Conservation (phyloP, 75 land plant genomes). For the Cunninghamia lanceolata region DNA sequence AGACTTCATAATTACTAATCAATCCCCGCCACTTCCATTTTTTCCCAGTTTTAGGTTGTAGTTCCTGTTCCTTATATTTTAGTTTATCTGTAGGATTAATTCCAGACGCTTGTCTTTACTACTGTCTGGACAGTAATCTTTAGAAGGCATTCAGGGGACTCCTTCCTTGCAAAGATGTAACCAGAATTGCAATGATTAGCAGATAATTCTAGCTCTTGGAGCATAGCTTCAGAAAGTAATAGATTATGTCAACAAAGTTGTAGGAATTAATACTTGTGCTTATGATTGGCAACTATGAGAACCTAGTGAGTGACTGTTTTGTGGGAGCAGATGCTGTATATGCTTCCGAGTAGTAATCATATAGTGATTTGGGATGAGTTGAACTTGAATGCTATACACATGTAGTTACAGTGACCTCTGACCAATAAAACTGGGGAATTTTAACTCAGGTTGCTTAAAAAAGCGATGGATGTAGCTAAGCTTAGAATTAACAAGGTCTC, state of each 20-base stretch:
- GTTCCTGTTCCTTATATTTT: neutral
- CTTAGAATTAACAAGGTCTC: neutral
- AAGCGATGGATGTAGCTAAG: neutral
- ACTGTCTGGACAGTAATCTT: neutral
- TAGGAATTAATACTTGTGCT: neutral
- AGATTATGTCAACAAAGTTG: neutral
- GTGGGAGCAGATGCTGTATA: neutral
- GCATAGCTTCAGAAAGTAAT: constrained; percentile 1
- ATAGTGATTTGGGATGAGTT: neutral
- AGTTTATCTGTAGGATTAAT: neutral
- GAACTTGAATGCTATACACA: neutral
- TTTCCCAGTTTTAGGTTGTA: neutral
- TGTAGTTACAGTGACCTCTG: neutral
- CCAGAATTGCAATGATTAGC: neutral
- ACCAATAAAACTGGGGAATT: neutral
- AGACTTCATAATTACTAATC: neutral
- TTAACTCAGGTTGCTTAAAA: neutral
- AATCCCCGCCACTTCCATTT: neutral
- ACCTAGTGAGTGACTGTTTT: neutral
- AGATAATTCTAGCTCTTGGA: neutral
- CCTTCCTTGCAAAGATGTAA: neutral
- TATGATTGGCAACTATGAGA: neutral
- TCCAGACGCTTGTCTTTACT: neutral
- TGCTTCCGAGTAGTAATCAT: neutral
- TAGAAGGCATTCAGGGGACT: neutral